Evolutionary conservation across 164 flowering plant genomes (phyloP), one percentile per base, ranked within the genome.

Genomic region (Protea cynaroides): DNA sequence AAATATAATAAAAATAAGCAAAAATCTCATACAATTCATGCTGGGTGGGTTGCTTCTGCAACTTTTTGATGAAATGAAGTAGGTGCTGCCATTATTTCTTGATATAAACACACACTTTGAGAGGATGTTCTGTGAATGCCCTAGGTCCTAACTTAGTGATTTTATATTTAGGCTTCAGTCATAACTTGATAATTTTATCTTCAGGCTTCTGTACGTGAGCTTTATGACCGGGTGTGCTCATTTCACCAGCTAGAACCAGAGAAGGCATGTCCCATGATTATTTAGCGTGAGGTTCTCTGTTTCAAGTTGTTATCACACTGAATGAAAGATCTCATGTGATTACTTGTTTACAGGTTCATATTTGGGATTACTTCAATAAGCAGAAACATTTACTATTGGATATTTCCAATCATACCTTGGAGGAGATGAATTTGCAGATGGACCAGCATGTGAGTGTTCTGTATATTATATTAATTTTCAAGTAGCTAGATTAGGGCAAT

Each of bases 351-450:
- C 83, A 95, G 99, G 82, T 74, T 56, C 71, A 69, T 34, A 72
- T 92, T 19, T 90, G 88, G 92, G 99, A 95, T 72, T 87, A 76
- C 82, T 95, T 88, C 65, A 84, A 92, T 64, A 79, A 74, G 73
- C 65, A 46, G 65, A 88, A 83, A 68, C 67, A 74, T 9, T 40
- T 63, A 29, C 0, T 65, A 19, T 74, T 95, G 74, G 43, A 0
- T 60, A 58, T 54, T 66, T 81, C 82, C 22, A 59, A 76, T 58
- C 73, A 63, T 67, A 81, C 86, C 12, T 71, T 95, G 51, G 97
- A 90, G 66, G 97, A 90, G 36, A 71, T 75, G 51, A 74, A 72
- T 66, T 71, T 95, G 80, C 89, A 80, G 80, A 92, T 89, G 94
- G 91, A 88, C 72, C 99, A 92, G 78, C 73, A 87, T 76, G 97